Base-by-base conservation (phyloP, 495 filamentous ascomycete species). In the Filosporella fistucella region DNA sequence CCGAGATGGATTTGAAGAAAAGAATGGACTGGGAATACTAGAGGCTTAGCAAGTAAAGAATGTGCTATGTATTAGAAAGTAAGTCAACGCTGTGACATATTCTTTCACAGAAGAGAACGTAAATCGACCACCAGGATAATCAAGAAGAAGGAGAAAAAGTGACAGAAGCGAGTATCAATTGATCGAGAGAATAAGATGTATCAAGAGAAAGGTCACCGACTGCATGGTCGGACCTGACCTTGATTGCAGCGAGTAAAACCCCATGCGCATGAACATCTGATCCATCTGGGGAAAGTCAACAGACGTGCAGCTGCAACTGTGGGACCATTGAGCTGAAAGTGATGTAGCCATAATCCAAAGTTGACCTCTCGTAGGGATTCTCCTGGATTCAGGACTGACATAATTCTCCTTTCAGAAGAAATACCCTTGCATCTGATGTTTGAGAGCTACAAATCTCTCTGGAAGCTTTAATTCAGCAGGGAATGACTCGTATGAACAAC, bases 391-490 rank as follows among this genome's bases (percentile, higher is more conserved):
- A 16, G 13, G 11, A 30, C 13, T 25, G 4, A 5, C 2, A 13
- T 35, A n/a, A 17, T 5, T 17, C 13, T 4, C 13, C 5, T 35
- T 17, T n/a, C 32, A 35, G 32, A 35, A 5, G 4, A 4, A 17
- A 5, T 13, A 8, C n/a, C 13, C 26, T 43, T 24, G 9, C 41
- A 43, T 43, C 41, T 43, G 26, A 30, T 43, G 10, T 29, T 43
- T 30, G 13, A 18, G 13, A 43, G 14, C 24, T 14, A 14, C 41
- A 4, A 2, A 4, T 18, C 14, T 11, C 5, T 5, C 16, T 4
- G 41, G 4, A 32, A 10, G 14, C n/a, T 16, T 8, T 43, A 9
- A 14, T 6, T 6, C 13, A 7, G n/a, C n/a, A n/a, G n/a, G n/a
- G n/a, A n/a, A 13, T 43, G 41, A 43, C 25, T 43, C 41, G 41